Conservation (phyloP, 2,329 filamentous ascomycete species). For the Pseudogymnoascus sp. region DNA sequence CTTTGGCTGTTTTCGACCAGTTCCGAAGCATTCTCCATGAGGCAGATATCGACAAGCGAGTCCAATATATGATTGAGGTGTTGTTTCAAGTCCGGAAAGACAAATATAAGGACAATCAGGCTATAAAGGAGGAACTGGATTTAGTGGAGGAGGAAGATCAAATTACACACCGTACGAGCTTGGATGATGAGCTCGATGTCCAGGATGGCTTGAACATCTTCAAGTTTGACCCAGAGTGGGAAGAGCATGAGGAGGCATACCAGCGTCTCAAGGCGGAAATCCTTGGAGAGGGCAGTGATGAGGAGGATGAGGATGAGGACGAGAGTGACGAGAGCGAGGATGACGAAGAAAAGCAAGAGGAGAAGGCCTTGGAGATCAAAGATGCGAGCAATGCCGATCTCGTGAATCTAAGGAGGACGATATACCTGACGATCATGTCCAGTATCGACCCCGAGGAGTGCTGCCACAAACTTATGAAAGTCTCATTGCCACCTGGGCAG, state of each 20-base stretch:
- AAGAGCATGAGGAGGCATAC: slow-evolving; percentile 86
- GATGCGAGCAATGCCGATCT: slow-evolving; percentile 95
- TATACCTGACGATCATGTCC: slow-evolving; percentile 97
- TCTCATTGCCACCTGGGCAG: slow-evolving; percentile 78
- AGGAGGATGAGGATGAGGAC: slow-evolving; percentile 64
- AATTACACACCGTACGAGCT: slow-evolving; percentile 77
- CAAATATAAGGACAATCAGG: slow-evolving; percentile 89
- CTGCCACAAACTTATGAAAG: slow-evolving; percentile 93
- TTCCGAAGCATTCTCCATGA: slow-evolving; percentile 94
- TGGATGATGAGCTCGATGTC: slow-evolving; percentile 78
- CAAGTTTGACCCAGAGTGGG: slow-evolving; percentile 85
- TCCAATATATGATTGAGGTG: slow-evolving; percentile 99
- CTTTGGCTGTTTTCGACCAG: slow-evolving; percentile 87
- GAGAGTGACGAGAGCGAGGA: slow-evolving; percentile 59
- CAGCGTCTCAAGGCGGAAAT: slow-evolving; percentile 89
- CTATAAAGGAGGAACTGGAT: slow-evolving; percentile 86
- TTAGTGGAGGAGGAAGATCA: slow-evolving; percentile 97
- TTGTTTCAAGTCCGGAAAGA: slow-evolving; percentile 95
- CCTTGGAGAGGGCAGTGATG: slow-evolving; percentile 82
- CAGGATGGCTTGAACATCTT: slow-evolving; percentile 91
- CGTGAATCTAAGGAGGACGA: slow-evolving; percentile 85
- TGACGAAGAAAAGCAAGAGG: slow-evolving; percentile 67
- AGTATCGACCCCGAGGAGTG: slow-evolving; percentile 95
- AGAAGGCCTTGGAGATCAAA: slow-evolving; percentile 88
- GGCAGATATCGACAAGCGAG: slow-evolving; percentile 91